Percentiles rank a stretch among this genome's conserved stretches.
Evolutionary conservation across 768 basidiomycete species (phyloP).

Genomic region (Russula olivacea): DNA sequence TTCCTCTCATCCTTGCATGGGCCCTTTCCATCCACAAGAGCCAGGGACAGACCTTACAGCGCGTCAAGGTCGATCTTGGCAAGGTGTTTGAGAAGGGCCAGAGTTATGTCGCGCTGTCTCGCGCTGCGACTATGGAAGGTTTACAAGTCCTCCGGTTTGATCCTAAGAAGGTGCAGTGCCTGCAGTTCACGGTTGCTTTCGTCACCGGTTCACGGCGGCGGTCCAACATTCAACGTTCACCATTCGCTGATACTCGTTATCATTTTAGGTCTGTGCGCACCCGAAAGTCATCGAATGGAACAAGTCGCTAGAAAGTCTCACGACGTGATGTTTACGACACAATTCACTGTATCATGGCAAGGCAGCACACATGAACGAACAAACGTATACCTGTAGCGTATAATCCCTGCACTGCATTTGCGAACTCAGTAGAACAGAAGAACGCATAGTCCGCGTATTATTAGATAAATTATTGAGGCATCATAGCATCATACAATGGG

Average conservation of each 20-base stretch:
- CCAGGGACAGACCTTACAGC: slow-evolving; percentile 67
- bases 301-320: slow-evolving; percentile 29
- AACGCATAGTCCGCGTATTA: slow-evolving; percentile 4
- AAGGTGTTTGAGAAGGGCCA: slow-evolving; percentile 61
- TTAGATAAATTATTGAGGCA: slow-evolving; percentile 9
- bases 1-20: slow-evolving; percentile 73
- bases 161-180: slow-evolving; percentile 39
- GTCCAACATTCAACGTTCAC: too few species aligned
- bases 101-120: slow-evolving; percentile 46
- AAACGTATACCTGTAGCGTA: slow-evolving; percentile 7
- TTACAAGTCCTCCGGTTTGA: slow-evolving; percentile 51
- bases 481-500: background rate
- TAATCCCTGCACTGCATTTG: background rate
- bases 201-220: too few species aligned
- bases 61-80: slow-evolving; percentile 58
- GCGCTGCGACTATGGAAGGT: slow-evolving; percentile 48
- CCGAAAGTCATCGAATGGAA: slow-evolving; percentile 42
- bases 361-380: background rate
- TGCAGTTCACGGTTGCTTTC: background rate
- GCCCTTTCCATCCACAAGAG: slow-evolving; percentile 76
- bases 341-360: background rate
- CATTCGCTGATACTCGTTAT: background rate
- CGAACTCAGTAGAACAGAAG: background rate
- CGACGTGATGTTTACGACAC: slow-evolving; percentile 1
- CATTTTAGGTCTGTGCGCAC: slow-evolving; percentile 38